Evolutionary conservation across 306 rosid species (phyloP), one percentile per base, ranked within the genome.

Genomic region (Prunus dulcis): DNA sequence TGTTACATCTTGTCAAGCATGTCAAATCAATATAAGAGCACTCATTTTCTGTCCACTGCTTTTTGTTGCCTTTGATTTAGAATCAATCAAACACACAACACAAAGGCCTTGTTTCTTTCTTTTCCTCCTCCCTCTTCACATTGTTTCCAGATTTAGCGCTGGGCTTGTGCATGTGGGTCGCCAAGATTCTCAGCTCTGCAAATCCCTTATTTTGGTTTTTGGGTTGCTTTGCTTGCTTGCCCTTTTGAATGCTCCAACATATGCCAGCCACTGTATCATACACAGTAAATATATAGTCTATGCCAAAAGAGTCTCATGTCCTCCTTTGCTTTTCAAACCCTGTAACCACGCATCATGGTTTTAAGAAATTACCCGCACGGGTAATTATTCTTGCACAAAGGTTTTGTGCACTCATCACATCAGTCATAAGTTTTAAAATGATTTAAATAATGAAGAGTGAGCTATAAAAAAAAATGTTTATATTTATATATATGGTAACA

Each of bases 1-100:
- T 67, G 82, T 73, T 68, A 55, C 72, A 52, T 82, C 85, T 73
- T 82, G 79, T 82, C 85, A 67, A 60, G 30, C 79, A 50, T 20
- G 85, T 82, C 82, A 82, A 60, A 67, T 82, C 5, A 6, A 58
- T 18, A 38, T 38, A 38, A 6, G 14, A 17, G 79, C 43, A 38
- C 43, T 38, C 43, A 38, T 75, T 71, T 84, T 78, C 58, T 50
- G 69, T 52, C 66, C 68, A 81, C 64, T 84, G 53, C 63, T 64
- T 77, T 64, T 63, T 83, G 67, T 49, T 51, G 17, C 55, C 43
- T 14, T 49, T 14, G 53, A 49, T 49, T 12, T 63, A 30, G 46
- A 32, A 69, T 76, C 76, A 62, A 61, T 68, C 79, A 74, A 23
- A 14, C 58, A 63, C 53, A 32, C 53, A 50, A 74, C 38, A 14